Evolutionary conservation across 306 rosid genomes (phyloP), one percentile per base, ranked within the genome.

Genomic region (Vigna mungo): DNA sequence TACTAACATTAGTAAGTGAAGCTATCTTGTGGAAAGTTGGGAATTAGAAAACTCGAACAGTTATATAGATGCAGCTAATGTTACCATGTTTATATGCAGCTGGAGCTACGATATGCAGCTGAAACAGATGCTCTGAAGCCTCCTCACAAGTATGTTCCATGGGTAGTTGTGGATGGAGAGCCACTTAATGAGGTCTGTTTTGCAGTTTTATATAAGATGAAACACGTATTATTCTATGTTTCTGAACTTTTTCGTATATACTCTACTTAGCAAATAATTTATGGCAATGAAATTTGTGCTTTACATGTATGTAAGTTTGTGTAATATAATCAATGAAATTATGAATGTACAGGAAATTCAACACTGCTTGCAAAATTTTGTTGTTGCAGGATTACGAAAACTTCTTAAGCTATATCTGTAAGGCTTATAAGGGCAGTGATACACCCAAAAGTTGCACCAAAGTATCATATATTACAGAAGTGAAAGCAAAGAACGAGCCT

Each of bases 131-230:
- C 80, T 55, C 90, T 95, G 48, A 80, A 86, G 73, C 99, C 99
- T 77, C 96, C 97, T 52, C 99, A 95, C 70, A 16, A 54, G 77
- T 90, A 88, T 61, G 97, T 92, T 47, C 99, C 99, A 4, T 92
- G 97, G 97, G 97, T 92, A 49, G 94, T 92, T 78, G 96, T 95
- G 17, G 83, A 92, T 83, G 99, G 97, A 69, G 66, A 88, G 54
- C 97, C 99, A 55, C 88, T 95, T 55, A 88, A 88, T 11, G 97
- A 92, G 93, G 97, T 92, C 55, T 75, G 91, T 90, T 68, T 30
- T 78, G 75, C 89, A n/a, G 59, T 44, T 21, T 30, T 71, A 13
- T 66, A 49, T 37, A 4, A 3, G 5, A 13, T 21, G 11, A 53
- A 63, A 23, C 55, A 61, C 20, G 11, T 6, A 1, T n/a, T 32